phyloP scores from a whole-genome alignment of 2,329 filamentous ascomycete genomes.

The Decorospora gaudefroyi region DNA sequence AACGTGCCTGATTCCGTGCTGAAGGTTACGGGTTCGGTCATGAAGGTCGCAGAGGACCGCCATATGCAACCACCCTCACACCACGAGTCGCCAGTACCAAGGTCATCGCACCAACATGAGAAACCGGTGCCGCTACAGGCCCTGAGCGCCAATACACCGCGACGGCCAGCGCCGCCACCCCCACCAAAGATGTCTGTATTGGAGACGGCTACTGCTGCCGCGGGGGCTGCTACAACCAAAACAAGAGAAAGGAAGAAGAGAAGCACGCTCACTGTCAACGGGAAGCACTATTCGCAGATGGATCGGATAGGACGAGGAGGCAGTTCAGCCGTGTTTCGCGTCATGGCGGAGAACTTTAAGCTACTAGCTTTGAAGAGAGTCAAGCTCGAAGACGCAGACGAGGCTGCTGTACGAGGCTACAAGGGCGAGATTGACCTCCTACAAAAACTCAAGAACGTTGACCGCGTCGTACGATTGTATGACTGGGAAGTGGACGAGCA shows the following conservation, averaged over 20 bases:
- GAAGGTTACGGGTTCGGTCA: conserved; percentile 42
- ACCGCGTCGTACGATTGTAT: conserved; percentile 85
- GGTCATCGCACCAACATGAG: conserved; percentile 49
- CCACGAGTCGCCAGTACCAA: conserved; percentile 38
- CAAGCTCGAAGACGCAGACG: conserved; percentile 86
- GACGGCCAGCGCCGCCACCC: conserved; percentile 73
- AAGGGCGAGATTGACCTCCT: conserved; percentile 95
- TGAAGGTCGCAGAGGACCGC: conserved; percentile 41
- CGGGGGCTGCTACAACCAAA: conserved; percentile 78
- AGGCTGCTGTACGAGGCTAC: conserved; percentile 79
- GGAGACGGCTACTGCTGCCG: conserved; percentile 84
- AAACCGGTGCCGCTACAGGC: conserved; percentile 56
- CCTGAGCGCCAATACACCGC: conserved; percentile 72
- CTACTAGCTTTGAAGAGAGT: conserved; percentile 94
- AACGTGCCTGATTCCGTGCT: conserved; percentile 38
- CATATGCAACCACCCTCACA: conserved; percentile 28
- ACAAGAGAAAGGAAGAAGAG: conserved; percentile 72
- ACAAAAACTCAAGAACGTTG: conserved; percentile 77
- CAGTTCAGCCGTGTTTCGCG: conserved; percentile 91
- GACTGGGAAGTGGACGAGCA: conserved; percentile 94
- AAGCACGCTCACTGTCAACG: conserved; percentile 85
- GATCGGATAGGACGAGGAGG: conserved; percentile 91
- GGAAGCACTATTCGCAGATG: conserved; percentile 85
- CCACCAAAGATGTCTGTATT: conserved; percentile 96
- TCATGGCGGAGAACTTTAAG: conserved; percentile 95